A percentile compares a stretch with the other conserved stretches of the same genome.
phyloP scores from a whole-genome alignment of 441 rosid genomes.

The Dalechampia spathulata region DNA sequence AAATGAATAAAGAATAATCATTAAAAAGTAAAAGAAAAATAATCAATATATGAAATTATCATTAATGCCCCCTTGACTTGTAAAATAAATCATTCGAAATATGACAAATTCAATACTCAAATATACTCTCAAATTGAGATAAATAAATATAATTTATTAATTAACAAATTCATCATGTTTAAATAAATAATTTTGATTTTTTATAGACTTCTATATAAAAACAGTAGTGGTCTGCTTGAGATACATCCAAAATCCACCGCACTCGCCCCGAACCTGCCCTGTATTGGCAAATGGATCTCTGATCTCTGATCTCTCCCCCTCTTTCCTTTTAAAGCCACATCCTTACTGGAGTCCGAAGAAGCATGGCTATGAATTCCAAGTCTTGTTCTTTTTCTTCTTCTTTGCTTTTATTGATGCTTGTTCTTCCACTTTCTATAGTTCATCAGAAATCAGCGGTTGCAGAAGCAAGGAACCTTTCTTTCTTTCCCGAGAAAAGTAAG shows the following conservation, averaged over 20 bases:
- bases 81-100: no score
- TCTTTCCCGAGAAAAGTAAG: constrained; percentile 27
- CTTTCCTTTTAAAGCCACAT: background rate
- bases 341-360: background rate
- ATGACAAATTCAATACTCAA: no score
- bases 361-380: background rate
- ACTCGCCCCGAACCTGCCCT: background rate
- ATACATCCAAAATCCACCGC: background rate
- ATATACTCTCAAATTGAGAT: no score
- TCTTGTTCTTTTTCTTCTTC: constrained; percentile 3
- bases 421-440: constrained; percentile 8
- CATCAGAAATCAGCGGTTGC: constrained; percentile 4
- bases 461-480: constrained; percentile 31
- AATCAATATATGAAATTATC: no score
- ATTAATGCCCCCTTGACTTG: no score
- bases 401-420: constrained; percentile 16
- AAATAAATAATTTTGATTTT: no score
- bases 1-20: no score
- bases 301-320: no score
- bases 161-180: no score
- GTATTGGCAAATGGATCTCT: background rate
- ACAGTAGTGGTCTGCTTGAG: background rate
- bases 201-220: no score
- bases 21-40: no score
- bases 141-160: no score